phyloP scores from a whole-genome alignment of 805 yeast genomes.

The Yueomyces sp. region DNA sequence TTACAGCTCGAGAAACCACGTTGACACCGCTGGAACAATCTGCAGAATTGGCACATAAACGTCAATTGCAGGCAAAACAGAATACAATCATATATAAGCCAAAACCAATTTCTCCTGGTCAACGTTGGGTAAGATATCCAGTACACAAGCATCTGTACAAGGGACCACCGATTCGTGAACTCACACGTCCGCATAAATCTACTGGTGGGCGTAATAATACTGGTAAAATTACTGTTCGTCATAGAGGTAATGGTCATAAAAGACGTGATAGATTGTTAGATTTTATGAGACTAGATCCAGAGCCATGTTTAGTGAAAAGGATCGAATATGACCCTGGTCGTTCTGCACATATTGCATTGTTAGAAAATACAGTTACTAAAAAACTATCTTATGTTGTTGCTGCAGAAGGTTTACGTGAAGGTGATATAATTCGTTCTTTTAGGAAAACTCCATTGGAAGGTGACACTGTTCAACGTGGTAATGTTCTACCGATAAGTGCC shows the following conservation, averaged over 20 bases:
- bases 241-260: slow-evolving; percentile 94
- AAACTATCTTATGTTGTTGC: slow-evolving; percentile 74
- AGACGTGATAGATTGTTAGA: slow-evolving; percentile 79
- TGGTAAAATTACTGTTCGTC: slow-evolving; percentile 84
- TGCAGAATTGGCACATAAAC: slow-evolving; percentile 58
- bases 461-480: slow-evolving; percentile 56
- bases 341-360: slow-evolving; percentile 81
- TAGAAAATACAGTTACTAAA: slow-evolving; percentile 24
- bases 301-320: slow-evolving; percentile 68
- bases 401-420: slow-evolving; percentile 83
- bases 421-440: slow-evolving; percentile 82
- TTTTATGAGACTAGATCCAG: slow-evolving; percentile 50
- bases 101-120: slow-evolving; percentile 76
- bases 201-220: slow-evolving; percentile 82
- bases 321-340: slow-evolving; percentile 95
- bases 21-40: slow-evolving; percentile 67
- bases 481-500: slow-evolving; percentile 85
- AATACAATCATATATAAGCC: slow-evolving; percentile 58
- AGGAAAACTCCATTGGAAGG: slow-evolving; percentile 51
- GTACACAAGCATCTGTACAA: slow-evolving; percentile 76
- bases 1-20: slow-evolving; percentile 32
- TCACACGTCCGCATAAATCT: slow-evolving; percentile 60
- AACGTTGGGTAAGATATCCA: slow-evolving; percentile 81
- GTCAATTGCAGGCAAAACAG: slow-evolving; percentile 58
- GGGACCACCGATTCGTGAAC: slow-evolving; percentile 64